Conservation (phyloP, 495 filamentous ascomycete species). For the Daldinia vernicosa region DNA sequence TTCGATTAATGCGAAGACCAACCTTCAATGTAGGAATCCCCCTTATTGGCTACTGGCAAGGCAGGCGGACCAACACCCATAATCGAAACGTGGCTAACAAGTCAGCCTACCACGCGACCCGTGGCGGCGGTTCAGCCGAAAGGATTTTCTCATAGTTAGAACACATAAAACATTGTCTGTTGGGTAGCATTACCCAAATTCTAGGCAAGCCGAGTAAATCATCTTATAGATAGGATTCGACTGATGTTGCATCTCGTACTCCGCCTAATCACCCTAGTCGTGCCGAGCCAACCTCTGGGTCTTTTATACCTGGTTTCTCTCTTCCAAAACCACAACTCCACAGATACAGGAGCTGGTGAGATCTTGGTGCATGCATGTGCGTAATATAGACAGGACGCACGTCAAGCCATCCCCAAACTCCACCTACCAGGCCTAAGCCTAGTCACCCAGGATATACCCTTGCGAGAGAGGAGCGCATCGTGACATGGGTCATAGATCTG, state of each 20-base stretch:
- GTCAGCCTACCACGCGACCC: conserved; percentile 17
- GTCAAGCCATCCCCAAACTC: conserved; percentile 7
- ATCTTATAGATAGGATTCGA: neutral
- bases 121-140: conserved; percentile 15
- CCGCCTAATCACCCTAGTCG: neutral
- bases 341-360: neutral
- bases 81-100: conserved; percentile 30
- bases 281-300: neutral
- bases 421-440: conserved; percentile 12
- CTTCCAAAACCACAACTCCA: neutral
- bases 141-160: conserved; percentile 9
- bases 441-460: conserved; percentile 17
- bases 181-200: neutral
- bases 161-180: neutral
- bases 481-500: conserved; percentile 15
- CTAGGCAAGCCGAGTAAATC: neutral
- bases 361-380: conserved; percentile 1
- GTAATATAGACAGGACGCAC: neutral
- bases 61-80: conserved; percentile 35
- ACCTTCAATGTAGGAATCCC: neutral
- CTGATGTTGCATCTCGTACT: conserved; percentile 16
- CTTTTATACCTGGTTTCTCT: neutral
- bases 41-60: conserved; percentile 31
- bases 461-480: neutral
- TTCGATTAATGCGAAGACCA: conserved; percentile 27